Conservation (phyloP, 352 stramenopile genomes). For the Pythium inflatum region DNA sequence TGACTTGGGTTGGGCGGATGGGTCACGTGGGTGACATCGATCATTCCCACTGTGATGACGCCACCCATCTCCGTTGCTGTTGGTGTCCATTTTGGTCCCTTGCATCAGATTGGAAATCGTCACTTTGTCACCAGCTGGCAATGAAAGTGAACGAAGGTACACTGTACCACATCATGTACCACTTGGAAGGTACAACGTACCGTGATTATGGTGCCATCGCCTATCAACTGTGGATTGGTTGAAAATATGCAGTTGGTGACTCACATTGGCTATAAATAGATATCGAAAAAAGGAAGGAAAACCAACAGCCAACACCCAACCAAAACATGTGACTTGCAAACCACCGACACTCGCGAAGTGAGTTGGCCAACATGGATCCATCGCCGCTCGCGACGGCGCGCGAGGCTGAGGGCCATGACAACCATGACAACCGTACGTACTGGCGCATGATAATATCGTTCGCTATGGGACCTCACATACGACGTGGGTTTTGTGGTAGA, state of each 20-base stretch:
- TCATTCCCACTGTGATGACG: slow-evolving; percentile 25
- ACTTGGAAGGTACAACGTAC: neutral
- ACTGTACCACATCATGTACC: slow-evolving; percentile 9
- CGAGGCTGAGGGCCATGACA: neutral
- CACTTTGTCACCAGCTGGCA: too few species aligned
- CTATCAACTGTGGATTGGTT: neutral
- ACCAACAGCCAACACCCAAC: neutral
- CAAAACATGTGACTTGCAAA: slow-evolving; percentile 35
- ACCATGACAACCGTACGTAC: slow-evolving; percentile 15
- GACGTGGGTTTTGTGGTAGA: too few species aligned
- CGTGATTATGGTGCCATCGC: neutral
- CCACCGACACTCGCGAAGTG: neutral
- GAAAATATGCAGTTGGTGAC: neutral
- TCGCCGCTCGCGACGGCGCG: neutral
- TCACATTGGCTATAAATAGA: neutral
- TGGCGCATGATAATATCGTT: neutral
- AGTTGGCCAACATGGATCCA: slow-evolving; percentile 27
- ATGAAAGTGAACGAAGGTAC: slow-evolving; percentile 13
- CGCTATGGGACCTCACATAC: too few species aligned
- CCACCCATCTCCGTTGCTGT: neutral
- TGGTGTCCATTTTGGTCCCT: slow-evolving; percentile 1
- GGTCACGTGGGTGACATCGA: neutral
- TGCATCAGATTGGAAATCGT: slow-evolving; percentile 24
- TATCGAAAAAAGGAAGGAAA: slow-evolving; percentile 4
- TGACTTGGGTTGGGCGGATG: too few species aligned